Evolutionary conservation across 768 basidiomycete genomes (phyloP).

Genomic region (Phlegmacium glaucopus): DNA sequence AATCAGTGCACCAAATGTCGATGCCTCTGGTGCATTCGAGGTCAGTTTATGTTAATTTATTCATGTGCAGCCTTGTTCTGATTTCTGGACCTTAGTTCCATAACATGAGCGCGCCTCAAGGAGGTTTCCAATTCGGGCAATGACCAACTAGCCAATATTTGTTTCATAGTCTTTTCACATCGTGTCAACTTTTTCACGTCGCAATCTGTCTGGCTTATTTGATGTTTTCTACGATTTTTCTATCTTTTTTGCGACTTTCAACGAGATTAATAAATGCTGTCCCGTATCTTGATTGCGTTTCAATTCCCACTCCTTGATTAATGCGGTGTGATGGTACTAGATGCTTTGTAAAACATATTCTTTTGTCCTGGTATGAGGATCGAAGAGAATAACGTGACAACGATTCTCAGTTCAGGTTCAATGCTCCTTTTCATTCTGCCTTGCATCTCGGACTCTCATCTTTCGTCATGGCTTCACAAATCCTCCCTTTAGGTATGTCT

Average conservation of each 20-base stretch:
- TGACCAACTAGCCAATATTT: slow-evolving; percentile 21
- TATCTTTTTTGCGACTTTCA: too few species aligned
- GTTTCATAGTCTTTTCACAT: slow-evolving; percentile 13
- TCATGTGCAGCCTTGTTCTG: slow-evolving; percentile 8
- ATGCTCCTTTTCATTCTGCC: too few species aligned
- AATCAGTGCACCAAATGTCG: slow-evolving; percentile 72
- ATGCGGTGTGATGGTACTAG: slow-evolving; percentile 1
- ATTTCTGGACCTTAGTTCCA: slow-evolving; percentile 56
- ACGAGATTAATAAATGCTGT: slow-evolving; percentile 15
- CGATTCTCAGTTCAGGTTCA: too few species aligned
- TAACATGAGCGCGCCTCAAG: slow-evolving; percentile 82
- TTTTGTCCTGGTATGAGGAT: neutral
- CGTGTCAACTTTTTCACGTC: slow-evolving; percentile 9
- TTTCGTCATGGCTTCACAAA: slow-evolving; percentile 81
- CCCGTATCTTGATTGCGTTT: slow-evolving; percentile 21
- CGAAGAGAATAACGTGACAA: too few species aligned
- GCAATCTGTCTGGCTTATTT: slow-evolving; percentile 1
- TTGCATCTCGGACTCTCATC: too few species aligned
- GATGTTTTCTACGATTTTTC: too few species aligned
- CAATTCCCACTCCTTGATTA: neutral
- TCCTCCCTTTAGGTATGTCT: slow-evolving; percentile 79
- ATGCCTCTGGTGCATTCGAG: slow-evolving; percentile 69
- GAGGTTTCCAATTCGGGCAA: slow-evolving; percentile 93
- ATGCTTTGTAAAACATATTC: neutral
- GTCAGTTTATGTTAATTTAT: slow-evolving; percentile 38